Conservation (phyloP, 208 protist genomes). For the Trypanosoma theileri region DNA sequence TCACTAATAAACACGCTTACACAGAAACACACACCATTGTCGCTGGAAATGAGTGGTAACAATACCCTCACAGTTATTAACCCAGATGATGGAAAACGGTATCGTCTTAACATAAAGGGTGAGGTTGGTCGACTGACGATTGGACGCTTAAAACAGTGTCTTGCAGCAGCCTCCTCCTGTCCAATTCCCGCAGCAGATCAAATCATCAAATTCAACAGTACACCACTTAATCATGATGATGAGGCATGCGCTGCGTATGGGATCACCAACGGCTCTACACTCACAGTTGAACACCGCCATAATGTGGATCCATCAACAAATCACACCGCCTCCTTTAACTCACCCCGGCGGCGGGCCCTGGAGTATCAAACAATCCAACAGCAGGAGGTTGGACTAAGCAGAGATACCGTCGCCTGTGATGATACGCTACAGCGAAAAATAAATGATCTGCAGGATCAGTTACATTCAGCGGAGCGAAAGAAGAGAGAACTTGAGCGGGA, state of each 20-base stretch:
- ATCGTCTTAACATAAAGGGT: constrained; percentile 52
- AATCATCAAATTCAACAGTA: constrained; percentile 60
- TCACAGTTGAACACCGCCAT: constrained; percentile 40
- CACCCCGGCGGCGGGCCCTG: constrained; percentile 40
- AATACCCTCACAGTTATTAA: constrained; percentile 58
- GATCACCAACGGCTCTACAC: constrained; percentile 54
- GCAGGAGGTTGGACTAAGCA: constrained; percentile 41
- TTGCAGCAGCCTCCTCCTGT: constrained; percentile 52
- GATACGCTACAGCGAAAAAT: constrained; percentile 38
- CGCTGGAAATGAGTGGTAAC: too few species aligned
- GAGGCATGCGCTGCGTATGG: constrained; percentile 55
- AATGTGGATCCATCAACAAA: neutral
- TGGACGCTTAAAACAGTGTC: constrained; percentile 69
- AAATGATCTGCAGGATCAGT: constrained; percentile 33
- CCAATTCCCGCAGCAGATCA: constrained; percentile 42
- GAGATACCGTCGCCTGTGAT: constrained; percentile 31
- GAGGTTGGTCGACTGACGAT: constrained; percentile 52
- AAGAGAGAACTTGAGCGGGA: constrained; percentile 37
- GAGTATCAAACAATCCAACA: constrained; percentile 71
- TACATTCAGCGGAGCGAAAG: constrained; percentile 31
- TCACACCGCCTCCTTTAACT: constrained; percentile 26
- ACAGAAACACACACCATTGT: too few species aligned
- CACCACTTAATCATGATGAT: constrained; percentile 39
- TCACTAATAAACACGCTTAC: too few species aligned
- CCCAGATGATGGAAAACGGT: constrained; percentile 58